These are phyloP conservation scores for Amaranthus tricolor DNA, from an alignment of 179 eudicot species.

Conservation along the genomic window DNA sequence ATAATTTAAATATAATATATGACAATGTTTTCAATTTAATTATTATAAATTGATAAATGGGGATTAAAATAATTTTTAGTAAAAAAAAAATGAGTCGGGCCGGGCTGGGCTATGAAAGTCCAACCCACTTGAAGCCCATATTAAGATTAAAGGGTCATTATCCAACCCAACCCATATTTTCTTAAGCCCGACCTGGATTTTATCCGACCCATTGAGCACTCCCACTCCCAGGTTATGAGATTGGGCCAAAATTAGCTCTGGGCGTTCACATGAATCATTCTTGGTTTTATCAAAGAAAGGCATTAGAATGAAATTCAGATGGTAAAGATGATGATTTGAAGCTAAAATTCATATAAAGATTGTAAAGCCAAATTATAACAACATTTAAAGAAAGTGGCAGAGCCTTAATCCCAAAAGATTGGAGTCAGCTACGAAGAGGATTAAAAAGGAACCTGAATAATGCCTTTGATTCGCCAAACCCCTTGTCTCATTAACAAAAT, in stretches of 20 bases:
- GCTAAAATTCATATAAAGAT: neutral
- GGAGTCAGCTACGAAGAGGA: neutral
- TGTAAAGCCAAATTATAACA: neutral
- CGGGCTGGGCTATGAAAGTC: too few species aligned
- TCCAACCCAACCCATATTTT: too few species aligned
- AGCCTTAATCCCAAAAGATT: neutral
- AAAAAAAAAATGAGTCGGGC: too few species aligned
- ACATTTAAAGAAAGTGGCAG: neutral
- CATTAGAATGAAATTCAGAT: neutral
- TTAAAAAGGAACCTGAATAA: constrained; percentile 56
- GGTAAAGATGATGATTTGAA: neutral
- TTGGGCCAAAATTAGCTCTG: neutral
- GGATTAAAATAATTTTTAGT: too few species aligned
- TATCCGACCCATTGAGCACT: neutral
- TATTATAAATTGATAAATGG: too few species aligned
- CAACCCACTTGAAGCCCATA: too few species aligned
- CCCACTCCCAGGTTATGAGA: neutral
- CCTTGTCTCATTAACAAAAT: constrained; percentile 51
- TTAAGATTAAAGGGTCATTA: too few species aligned
- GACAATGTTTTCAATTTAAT: too few species aligned
- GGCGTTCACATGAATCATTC: neutral
- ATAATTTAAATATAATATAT: too few species aligned
- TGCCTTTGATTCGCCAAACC: constrained; percentile 75
- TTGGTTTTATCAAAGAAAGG: neutral
- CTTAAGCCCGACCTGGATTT: too few species aligned